Base-by-base conservation (phyloP, 148 eudicot species). In the Rhododendron ovatum region DNA sequence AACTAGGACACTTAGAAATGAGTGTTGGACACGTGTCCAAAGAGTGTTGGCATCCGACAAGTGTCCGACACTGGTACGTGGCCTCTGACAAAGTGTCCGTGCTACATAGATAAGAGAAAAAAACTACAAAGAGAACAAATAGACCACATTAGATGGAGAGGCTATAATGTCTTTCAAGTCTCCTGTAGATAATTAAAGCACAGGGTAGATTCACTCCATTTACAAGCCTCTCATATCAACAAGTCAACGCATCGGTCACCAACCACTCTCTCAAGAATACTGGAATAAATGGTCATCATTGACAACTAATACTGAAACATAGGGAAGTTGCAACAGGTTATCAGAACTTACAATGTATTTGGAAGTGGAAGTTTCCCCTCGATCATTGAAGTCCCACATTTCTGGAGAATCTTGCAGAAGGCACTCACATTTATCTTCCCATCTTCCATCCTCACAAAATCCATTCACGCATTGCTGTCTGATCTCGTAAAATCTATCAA, bases 401-500 rank as follows among this genome's bases (percentile, higher is more conserved):
- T 95, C 96, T 30, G 84, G 86, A 26, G 95, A 90, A 91, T 95
- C 99, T 78, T 90, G 74, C 87, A 89, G 85, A 81, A 97, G 96
- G 82, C 86, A 83, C 71, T 89, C 91, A 84, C 98, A 94, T 88
- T 92, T 95, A 82, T 93, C 95, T 89, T 88, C 92, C 89, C 87
- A 90, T 67, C 89, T 84, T 43, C 87, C 89, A 86, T 90, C 89
- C 81, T 83, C 87, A 67, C 48, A 78, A 59, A 48, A 82, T 76
- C 87, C 88, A 78, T 77, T 84, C 33, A 85, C 37, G 78, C 90
- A 87, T 82, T 90, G 90, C 77, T 93, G 92, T 83, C 93, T 91
- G 86, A 93, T 93, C 89, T 91, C 89, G 88, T 92, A 95, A 85
- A 97, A 97, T 87, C 90, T 95, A 82, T 92, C 77, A 86, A 95